Conservation (phyloP, 495 filamentous ascomycete species). For the Pseudoneurospora amorphoporcata region DNA sequence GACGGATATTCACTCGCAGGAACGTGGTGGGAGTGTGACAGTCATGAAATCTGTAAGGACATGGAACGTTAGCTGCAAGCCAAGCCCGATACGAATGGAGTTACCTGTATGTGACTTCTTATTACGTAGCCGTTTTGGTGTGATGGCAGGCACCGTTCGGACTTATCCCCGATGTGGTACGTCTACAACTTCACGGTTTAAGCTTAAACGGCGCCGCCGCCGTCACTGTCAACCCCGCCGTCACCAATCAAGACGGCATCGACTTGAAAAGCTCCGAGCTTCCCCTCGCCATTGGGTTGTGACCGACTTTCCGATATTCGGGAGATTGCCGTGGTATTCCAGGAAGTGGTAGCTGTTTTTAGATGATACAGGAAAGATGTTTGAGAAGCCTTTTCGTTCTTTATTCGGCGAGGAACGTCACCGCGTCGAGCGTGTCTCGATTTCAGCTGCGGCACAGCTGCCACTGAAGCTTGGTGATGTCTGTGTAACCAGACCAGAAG, state of each 20-base stretch:
- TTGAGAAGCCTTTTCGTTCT: neutral
- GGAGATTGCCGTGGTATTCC: neutral
- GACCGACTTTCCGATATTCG: neutral
- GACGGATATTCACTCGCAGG: neutral
- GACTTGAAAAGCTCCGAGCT: neutral
- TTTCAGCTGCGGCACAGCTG: neutral
- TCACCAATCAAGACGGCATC: neutral
- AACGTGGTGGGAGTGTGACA: neutral
- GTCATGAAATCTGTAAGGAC: neutral
- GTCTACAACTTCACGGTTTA: neutral
- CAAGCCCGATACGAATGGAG: neutral
- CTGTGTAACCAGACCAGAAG: neutral
- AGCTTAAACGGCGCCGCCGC: neutral
- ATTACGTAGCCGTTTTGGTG: neutral
- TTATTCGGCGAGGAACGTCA: neutral
- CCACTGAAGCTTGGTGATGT: neutral
- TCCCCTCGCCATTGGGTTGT: neutral
- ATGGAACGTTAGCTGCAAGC: neutral
- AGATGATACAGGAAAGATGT: neutral
- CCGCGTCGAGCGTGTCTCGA: neutral
- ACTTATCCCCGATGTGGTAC: neutral
- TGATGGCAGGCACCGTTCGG: neutral
- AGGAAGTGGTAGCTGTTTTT: neutral
- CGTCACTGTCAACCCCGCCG: neutral
- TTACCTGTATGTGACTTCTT: neutral